Base-by-base conservation (phyloP, 2,329 filamentous ascomycete species). In the Diplocarpon mali region DNA sequence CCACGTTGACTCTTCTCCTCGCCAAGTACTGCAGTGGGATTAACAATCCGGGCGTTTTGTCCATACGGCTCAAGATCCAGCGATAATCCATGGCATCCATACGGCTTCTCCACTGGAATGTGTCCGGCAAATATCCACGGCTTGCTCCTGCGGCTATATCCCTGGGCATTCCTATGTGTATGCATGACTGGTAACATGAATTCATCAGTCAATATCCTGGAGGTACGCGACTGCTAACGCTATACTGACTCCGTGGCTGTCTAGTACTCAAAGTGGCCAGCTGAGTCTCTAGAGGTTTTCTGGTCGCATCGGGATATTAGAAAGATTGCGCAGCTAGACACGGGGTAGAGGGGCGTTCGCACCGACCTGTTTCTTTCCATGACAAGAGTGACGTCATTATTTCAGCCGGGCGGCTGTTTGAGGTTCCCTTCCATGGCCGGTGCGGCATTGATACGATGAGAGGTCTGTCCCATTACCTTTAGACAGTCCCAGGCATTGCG, bases 111-210 rank as follows among this genome's bases (percentile, higher is more conserved):
- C 32, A 20, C 42, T 16, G 37, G 30, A 14, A 8, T 38, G 14
- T 35, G 31, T 44, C 37, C 37, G 36, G 40, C 17, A 46, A 24
- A 40, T 32, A 16, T 47, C 41, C 47, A 44, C 38, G 41, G 46
- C 35, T 42, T 46, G 31, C 28, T 51, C 45, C 45, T 39, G 44
- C 36, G 47, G 47, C 32, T 39, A 45, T 53, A 52, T 53, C 46
- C 53, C 47, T 47, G 35, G 35, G 20, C 46, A 45, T 47, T 7
- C 20, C 3, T 24, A 24, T 24, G 4, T 40, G 24, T 50, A 37
- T 54, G 55, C 54, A 56, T 57, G 55, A 52, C 55, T 56, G 55
- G 53, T 49, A 45, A 36, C 53, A 57, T 55, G 55, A 49, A 53
- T 54, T 47, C 34, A 42, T 45, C 53, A 53, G 51, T 55, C 53